These are phyloP conservation scores for Colletotrichum sublineola DNA, from an alignment of 2,329 filamentous ascomycete species.

Conservation along the genomic window DNA sequence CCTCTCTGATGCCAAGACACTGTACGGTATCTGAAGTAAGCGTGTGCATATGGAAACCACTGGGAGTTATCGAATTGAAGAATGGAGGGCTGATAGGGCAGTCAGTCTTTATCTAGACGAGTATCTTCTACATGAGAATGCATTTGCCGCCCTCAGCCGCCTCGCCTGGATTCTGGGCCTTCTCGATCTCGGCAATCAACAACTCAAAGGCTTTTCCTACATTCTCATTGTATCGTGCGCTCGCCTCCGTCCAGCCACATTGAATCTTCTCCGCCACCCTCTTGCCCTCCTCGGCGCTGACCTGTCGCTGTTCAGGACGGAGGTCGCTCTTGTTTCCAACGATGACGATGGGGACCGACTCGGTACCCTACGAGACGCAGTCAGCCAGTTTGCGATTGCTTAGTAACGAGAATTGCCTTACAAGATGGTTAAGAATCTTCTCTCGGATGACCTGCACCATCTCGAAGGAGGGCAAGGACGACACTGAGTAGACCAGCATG, in stretches of 20 bases:
- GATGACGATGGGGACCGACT: conserved; percentile 92
- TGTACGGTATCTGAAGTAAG: neutral
- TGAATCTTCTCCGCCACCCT: conserved; percentile 87
- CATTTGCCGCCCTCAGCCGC: conserved; percentile 86
- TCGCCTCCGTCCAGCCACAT: conserved; percentile 95
- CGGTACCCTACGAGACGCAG: conserved; percentile 76
- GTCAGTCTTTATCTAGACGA: neutral
- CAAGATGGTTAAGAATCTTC: conserved; percentile 96
- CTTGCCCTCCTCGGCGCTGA: conserved; percentile 86
- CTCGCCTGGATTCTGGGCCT: conserved; percentile 90
- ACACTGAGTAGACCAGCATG: conserved; percentile 98
- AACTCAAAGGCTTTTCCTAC: conserved; percentile 93
- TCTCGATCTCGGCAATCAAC: conserved; percentile 95
- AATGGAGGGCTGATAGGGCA: neutral
- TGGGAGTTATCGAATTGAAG: neutral
- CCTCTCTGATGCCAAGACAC: neutral
- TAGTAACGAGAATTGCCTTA: conserved; percentile 57
- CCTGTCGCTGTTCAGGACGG: conserved; percentile 91
- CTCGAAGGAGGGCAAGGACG: conserved; percentile 93
- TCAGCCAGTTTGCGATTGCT: conserved; percentile 12
- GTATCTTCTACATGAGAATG: conserved; percentile 75
- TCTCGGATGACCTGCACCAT: conserved; percentile 97
- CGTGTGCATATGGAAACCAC: neutral
- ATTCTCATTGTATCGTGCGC: conserved; percentile 93
- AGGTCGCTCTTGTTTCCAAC: conserved; percentile 98